Evolutionary conservation across 805 yeast genomes (phyloP).

Genomic region (Saccharomycopsis fodiens): DNA sequence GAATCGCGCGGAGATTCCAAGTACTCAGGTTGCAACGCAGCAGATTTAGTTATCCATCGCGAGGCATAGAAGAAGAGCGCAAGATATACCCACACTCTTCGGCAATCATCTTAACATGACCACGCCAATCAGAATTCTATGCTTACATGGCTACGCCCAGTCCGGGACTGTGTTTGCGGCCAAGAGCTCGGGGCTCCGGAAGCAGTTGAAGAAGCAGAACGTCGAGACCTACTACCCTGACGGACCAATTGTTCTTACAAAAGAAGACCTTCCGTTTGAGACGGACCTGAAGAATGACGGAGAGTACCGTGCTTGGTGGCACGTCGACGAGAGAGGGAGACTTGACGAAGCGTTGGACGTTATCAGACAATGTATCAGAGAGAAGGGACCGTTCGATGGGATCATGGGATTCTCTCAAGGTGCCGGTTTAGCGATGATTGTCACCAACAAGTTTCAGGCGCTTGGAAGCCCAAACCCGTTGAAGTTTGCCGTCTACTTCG

Average conservation of each 20-base stretch:
- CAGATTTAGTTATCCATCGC: too few relatives aligned
- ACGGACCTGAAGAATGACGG: constrained; percentile 38
- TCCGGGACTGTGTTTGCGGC: constrained; percentile 76
- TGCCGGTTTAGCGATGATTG: constrained; percentile 73
- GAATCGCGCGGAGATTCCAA: too few relatives aligned
- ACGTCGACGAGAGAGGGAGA: constrained; percentile 32
- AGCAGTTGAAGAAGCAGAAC: constrained; percentile 52
- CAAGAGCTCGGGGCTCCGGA: constrained; percentile 84
- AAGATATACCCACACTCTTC: too few relatives aligned
- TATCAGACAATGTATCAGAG: constrained; percentile 42
- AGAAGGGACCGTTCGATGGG: constrained; percentile 81
- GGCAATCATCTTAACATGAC: too few relatives aligned
- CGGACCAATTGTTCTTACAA: constrained; percentile 62
- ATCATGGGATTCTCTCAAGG: constrained; percentile 92
- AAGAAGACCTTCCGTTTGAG: constrained; percentile 69
- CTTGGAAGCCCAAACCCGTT: constrained; percentile 41
- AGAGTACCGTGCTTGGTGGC: constrained; percentile 68
- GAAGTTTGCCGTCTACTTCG: constrained; percentile 68
- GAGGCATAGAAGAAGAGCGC: too few relatives aligned
- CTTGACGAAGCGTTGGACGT: constrained; percentile 35
- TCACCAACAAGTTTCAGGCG: constrained; percentile 54
- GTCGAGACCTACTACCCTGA: constrained; percentile 70
- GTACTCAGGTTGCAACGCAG: too few relatives aligned
- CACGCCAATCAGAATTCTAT: constrained; percentile 48
- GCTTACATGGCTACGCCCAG: constrained; percentile 88